phyloP scores from a whole-genome alignment of 129 eudicot genomes.

The Arctium minus region DNA sequence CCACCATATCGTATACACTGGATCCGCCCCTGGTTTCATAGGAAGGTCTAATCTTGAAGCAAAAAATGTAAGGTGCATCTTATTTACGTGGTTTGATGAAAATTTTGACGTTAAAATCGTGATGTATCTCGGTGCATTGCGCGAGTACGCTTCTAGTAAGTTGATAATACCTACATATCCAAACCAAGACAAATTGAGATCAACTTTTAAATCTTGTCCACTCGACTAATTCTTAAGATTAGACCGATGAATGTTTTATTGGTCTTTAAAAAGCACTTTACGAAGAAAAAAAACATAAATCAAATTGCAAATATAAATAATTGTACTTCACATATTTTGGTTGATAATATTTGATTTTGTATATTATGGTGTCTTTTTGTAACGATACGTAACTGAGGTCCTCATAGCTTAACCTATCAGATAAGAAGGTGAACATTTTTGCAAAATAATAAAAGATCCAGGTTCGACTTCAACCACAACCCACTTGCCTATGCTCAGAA shows the following conservation, averaged over 20 bases:
- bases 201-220: neutral
- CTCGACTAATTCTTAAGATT: neutral
- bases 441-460: neutral
- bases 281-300: no score
- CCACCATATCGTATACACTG: no score
- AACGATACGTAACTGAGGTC: neutral
- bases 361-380: neutral
- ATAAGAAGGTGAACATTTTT: neutral
- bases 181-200: neutral
- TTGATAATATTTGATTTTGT: neutral
- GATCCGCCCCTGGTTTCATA: neutral
- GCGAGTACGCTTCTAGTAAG: neutral
- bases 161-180: neutral
- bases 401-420: neutral
- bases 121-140: no score
- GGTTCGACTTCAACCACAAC: neutral
- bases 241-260: no score
- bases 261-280: no score
- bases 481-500: neutral
- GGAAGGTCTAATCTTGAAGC: neutral
- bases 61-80: neutral
- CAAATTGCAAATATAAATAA: no score
- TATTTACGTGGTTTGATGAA: neutral
- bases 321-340: no score
- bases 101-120: neutral